These are phyloP conservation scores for Suhomyces sp. DNA, from an alignment of 805 yeast species.

Conservation along the genomic window DNA sequence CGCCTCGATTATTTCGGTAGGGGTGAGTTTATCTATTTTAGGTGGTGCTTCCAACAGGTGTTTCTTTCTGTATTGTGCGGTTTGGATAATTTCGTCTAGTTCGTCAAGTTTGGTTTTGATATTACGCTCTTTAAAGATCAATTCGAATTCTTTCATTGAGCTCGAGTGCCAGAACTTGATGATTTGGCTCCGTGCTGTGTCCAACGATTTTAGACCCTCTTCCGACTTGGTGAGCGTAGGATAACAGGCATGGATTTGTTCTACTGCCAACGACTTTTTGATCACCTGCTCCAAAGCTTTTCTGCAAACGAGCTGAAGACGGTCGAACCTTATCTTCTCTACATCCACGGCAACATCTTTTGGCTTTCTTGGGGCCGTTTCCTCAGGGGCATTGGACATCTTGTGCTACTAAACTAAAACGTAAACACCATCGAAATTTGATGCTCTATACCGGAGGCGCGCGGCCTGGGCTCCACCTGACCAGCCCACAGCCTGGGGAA, in stretches of 20 bases:
- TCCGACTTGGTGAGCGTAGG: constrained; percentile 48
- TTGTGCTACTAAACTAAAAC: not conserved
- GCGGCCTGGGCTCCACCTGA: not conserved
- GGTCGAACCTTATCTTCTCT: constrained; percentile 42
- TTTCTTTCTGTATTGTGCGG: constrained; percentile 33
- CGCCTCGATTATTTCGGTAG: constrained; percentile 33
- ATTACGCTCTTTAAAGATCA: constrained; percentile 49
- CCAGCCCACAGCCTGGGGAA: not conserved
- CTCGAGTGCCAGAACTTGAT: constrained; percentile 49
- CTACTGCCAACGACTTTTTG: constrained; percentile 45
- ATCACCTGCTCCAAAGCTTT: constrained; percentile 56
- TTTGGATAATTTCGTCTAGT: constrained; percentile 46
- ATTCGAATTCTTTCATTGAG: constrained; percentile 51
- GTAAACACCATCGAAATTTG: not conserved
- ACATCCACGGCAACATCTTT: not conserved
- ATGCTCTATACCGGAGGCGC: not conserved
- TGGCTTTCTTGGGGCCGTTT: not conserved
- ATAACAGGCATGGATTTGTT: constrained; percentile 51
- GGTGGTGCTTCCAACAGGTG: constrained; percentile 8
- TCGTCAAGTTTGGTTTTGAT: constrained; percentile 43
- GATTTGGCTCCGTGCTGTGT: constrained; percentile 51
- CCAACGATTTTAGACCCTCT: constrained; percentile 44
- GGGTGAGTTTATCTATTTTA: constrained; percentile 24
- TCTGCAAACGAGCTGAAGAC: constrained; percentile 48
- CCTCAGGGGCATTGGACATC: not conserved